phyloP scores from a whole-genome alignment of 176 grass and related monocot genomes.

The Tillandsia fasciculata region DNA sequence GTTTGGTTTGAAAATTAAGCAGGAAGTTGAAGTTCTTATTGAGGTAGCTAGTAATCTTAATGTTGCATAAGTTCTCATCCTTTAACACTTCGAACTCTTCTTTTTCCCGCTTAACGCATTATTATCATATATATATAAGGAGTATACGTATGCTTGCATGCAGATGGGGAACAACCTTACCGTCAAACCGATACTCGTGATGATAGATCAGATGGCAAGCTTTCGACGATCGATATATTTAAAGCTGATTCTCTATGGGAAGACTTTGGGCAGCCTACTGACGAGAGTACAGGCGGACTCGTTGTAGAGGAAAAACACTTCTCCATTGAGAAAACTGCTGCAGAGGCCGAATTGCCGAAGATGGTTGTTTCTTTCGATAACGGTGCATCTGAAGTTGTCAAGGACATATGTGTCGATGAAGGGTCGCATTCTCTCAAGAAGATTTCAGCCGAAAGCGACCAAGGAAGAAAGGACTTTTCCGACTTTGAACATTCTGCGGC shows the following conservation, averaged over 20 bases:
- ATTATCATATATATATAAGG: too few relatives aligned
- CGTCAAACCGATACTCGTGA: too few relatives aligned
- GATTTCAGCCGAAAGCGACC: constrained; percentile 18
- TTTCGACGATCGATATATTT: too few relatives aligned
- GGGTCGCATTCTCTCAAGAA: constrained; percentile 33
- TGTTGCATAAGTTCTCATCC: too few relatives aligned
- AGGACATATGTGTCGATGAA: constrained; percentile 82
- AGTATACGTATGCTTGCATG: too few relatives aligned
- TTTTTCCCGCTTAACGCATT: too few relatives aligned
- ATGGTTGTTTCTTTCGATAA: constrained; percentile 33
- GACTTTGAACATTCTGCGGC: constrained; percentile 22
- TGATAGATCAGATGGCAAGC: too few relatives aligned
- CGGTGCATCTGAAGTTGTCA: constrained; percentile 38
- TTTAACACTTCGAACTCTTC: too few relatives aligned
- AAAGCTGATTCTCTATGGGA: background rate
- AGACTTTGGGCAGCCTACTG: background rate
- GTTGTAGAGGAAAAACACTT: constrained; percentile 19
- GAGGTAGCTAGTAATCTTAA: too few relatives aligned
- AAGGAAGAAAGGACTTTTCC: constrained; percentile 16
- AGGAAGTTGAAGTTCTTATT: too few relatives aligned
- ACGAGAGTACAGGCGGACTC: constrained; percentile 11
- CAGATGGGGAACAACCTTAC: too few relatives aligned
- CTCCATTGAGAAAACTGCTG: constrained; percentile 66
- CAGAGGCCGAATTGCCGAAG: constrained; percentile 44
- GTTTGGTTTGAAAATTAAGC: too few relatives aligned